phyloP scores from a whole-genome alignment of 306 rosid genomes.

The Arachis stenosperma region DNA sequence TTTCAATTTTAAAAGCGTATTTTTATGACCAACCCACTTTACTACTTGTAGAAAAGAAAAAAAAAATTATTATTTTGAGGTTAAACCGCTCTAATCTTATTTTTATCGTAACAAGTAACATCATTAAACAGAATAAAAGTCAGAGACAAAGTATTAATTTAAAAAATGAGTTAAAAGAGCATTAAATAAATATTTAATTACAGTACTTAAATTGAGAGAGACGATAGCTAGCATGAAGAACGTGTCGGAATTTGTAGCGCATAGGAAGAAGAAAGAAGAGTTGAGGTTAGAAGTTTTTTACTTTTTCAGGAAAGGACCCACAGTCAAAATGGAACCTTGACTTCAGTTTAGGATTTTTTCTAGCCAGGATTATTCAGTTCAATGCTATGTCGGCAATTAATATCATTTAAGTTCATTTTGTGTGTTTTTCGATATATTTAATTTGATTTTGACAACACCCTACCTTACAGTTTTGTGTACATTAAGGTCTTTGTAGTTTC shows the following conservation, averaged over 20 bases:
- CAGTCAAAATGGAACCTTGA: slow-evolving; percentile 42
- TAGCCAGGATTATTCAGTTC: not conserved
- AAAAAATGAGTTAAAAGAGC: slow-evolving; percentile 14
- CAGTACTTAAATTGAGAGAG: slow-evolving; percentile 16
- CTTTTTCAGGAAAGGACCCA: slow-evolving; percentile 17
- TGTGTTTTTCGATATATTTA: not conserved
- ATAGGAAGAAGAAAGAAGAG: slow-evolving; percentile 27
- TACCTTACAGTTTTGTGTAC: not conserved
- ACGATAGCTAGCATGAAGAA: slow-evolving; percentile 15
- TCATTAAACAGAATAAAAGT: slow-evolving; percentile 6
- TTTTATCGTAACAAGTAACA: not conserved
- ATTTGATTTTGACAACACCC: not conserved
- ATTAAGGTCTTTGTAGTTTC: not conserved
- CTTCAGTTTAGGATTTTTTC: slow-evolving; percentile 19
- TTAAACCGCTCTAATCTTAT: not conserved
- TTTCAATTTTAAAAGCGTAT: slow-evolving; percentile 42
- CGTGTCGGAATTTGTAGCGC: slow-evolving; percentile 30
- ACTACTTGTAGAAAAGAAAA: not conserved
- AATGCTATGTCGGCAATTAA: slow-evolving; percentile 43
- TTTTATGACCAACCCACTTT: slow-evolving; percentile 54
- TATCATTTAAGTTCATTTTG: not conserved
- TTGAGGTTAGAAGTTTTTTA: slow-evolving; percentile 30
- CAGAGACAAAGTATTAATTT: not conserved
- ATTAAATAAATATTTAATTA: not conserved
- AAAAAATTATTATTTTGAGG: not conserved